Evolutionary conservation across 345 rosid species (phyloP).

Genomic region (Dipteronia dyeriana): DNA sequence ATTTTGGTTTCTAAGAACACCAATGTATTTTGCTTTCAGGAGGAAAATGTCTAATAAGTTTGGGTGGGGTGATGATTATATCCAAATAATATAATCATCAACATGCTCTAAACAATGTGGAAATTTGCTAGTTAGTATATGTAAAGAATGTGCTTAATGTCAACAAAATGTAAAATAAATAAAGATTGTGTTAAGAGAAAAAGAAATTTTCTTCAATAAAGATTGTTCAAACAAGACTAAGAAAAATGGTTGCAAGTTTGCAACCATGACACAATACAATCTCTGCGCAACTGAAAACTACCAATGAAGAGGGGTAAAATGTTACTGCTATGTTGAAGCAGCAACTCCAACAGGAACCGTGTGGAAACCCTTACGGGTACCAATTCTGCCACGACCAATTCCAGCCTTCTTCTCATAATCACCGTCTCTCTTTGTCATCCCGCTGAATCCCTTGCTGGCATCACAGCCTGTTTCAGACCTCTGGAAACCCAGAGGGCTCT

Average conservation of each 20-base stretch:
- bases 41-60: no score
- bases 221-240: slow-evolving; percentile 6
- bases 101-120: no score
- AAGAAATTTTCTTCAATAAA: slow-evolving; percentile 2
- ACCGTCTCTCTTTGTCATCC: slow-evolving; percentile 37
- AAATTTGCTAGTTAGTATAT: no score
- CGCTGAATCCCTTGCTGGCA: slow-evolving; percentile 36
- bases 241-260: slow-evolving; percentile 39
- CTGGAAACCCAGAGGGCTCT: slow-evolving; percentile 42
- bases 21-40: no score
- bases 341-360: slow-evolving; percentile 27
- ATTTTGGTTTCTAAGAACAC: no score
- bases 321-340: slow-evolving; percentile 25
- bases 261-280: slow-evolving; percentile 29
- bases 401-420: slow-evolving; percentile 30
- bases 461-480: slow-evolving; percentile 39
- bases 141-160: no score
- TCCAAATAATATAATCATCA: no score
- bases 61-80: no score
- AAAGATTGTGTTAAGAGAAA: neutral
- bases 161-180: no score
- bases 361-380: slow-evolving; percentile 20
- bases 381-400: slow-evolving; percentile 42
- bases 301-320: neutral
- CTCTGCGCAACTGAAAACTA: slow-evolving; percentile 2